phyloP scores from a whole-genome alignment of 202 grass and related monocot genomes.

The Bolboschoenoplectus hybrid region DNA sequence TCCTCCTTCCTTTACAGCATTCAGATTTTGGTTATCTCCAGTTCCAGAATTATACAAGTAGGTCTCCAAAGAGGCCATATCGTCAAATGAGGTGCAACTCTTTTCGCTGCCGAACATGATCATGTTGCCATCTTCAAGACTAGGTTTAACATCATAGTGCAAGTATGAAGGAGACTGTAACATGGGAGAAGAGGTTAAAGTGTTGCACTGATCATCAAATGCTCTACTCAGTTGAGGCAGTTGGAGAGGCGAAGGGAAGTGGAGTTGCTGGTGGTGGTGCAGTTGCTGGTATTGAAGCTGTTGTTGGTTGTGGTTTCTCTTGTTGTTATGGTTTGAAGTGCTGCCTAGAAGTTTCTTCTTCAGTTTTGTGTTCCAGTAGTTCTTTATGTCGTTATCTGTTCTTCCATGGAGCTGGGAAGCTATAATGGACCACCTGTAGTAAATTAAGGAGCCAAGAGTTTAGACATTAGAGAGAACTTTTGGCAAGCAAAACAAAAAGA shows the following conservation, averaged over 20 bases:
- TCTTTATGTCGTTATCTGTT: slow-evolving; percentile 95
- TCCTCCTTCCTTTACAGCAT: slow-evolving; percentile 4
- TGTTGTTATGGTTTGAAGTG: slow-evolving; percentile 16
- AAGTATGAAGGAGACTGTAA: slow-evolving; percentile 30
- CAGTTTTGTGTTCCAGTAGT: slow-evolving; percentile 96
- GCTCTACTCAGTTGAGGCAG: slow-evolving; percentile 14
- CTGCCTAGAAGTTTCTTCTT: slow-evolving; percentile 79
- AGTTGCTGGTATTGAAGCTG: slow-evolving; percentile 48
- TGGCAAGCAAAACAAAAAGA: background rate
- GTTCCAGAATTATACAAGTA: slow-evolving; percentile 30
- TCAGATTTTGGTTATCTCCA: slow-evolving; percentile 45
- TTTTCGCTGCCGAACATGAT: slow-evolving; percentile 75
- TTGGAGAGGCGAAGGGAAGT: slow-evolving; percentile 22
- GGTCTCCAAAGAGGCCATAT: slow-evolving; percentile 27
- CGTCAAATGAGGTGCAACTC: slow-evolving; percentile 62
- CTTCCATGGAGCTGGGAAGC: slow-evolving; percentile 76
- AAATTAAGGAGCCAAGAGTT: background rate
- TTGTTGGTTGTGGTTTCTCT: slow-evolving; percentile 37
- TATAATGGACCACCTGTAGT: slow-evolving; percentile 86
- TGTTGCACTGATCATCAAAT: slow-evolving; percentile 46
- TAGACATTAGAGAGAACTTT: slow-evolving; percentile 4
- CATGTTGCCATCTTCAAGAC: slow-evolving; percentile 49
- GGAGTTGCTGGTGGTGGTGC: slow-evolving; percentile 53
- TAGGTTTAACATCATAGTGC: slow-evolving; percentile 30
- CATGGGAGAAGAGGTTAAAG: slow-evolving; percentile 30